Conservation (phyloP, 139 green algal genomes). For the Haematococcus lacustris region DNA sequence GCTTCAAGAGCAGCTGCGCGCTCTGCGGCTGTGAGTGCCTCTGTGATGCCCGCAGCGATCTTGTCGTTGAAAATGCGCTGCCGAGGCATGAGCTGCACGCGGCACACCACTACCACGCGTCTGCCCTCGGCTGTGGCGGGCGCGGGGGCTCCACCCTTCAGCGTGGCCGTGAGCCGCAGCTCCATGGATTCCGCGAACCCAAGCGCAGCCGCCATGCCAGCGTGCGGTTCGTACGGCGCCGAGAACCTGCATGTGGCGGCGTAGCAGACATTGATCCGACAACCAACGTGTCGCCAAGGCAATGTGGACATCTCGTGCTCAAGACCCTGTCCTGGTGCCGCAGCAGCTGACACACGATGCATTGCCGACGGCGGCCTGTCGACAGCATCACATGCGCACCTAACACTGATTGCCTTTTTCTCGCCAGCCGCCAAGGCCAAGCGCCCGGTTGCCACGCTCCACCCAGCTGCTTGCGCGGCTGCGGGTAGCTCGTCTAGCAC, state of each 20-base stretch:
- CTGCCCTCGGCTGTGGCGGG: constrained; percentile 17
- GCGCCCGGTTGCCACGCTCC: constrained; percentile 26
- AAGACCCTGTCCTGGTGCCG: not conserved
- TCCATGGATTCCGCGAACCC: constrained; percentile 23
- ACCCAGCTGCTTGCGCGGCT: constrained; percentile 37
- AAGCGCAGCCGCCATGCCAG: constrained; percentile 30
- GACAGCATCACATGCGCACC: not conserved
- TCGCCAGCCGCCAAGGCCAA: constrained; percentile 31
- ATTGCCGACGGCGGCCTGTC: not conserved
- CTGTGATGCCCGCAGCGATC: not conserved
- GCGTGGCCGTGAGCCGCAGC: constrained; percentile 13
- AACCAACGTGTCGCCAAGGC: too few relatives aligned
- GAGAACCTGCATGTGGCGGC: constrained; percentile 22
- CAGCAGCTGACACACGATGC: not conserved
- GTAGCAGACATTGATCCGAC: too few relatives aligned
- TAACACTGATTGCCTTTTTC: constrained; percentile 20
- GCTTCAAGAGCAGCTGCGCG: too few relatives aligned
- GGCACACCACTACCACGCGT: constrained; percentile 1
- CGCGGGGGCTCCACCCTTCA: constrained; percentile 24
- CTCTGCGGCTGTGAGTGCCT: too few relatives aligned
- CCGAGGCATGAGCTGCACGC: not conserved
- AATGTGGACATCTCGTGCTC: not conserved
- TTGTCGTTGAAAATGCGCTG: not conserved
- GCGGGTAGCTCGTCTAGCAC: constrained; percentile 28
- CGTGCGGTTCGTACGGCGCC: constrained; percentile 11